Evolutionary conservation across 179 eudicot genomes (phyloP), one percentile per base, ranked within the genome.

Genomic region (Amaranthus tricolor): DNA sequence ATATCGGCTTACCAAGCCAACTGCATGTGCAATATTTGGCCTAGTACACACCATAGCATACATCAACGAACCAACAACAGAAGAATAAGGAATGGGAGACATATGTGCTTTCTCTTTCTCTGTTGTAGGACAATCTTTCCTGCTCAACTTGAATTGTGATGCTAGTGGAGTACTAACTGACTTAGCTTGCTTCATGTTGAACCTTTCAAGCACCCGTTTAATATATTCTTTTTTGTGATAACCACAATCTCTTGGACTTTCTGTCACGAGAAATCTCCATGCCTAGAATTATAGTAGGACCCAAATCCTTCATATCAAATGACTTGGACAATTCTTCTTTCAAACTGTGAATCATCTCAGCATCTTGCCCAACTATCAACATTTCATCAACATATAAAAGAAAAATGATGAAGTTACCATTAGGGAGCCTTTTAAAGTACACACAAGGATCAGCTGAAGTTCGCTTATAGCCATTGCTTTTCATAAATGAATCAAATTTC

Each of bases 401-500:
- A 61, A 61, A 13, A 16, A 21, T 61, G 44, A 61, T 61, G 44
- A 61, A 61, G 65, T 61, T 61, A 61, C 44, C 13, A 2, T 8
- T 7, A 59, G 62, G 31, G 62, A 59, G 11, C 10, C 10, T n/a
- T 59, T 10, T 59, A 9, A 20, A 2, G 10, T 61, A 24, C 65
- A 61, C 65, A 61, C 44, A 61, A 61, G 65, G 65, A 61, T 24
- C 44, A 0, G 44, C 44, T 20, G 40, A 1, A 20, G 10, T 61
- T 21, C 14, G 44, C 5, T 61, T 61, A 20, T 61, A 61, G 21
- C 44, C 14, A 24, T 61, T 20, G 14, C 44, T 61, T 61, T 10
- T 61, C 65, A 61, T 61, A 61, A 61, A 61, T 61, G 65, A 61
- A 61, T 61, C 14, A 61, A 24, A 61, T n/a, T n/a, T n/a, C n/a